These are phyloP conservation scores for Dioszegia hungarica DNA, from an alignment of 768 basidiomycete genomes.

Conservation along the genomic window DNA sequence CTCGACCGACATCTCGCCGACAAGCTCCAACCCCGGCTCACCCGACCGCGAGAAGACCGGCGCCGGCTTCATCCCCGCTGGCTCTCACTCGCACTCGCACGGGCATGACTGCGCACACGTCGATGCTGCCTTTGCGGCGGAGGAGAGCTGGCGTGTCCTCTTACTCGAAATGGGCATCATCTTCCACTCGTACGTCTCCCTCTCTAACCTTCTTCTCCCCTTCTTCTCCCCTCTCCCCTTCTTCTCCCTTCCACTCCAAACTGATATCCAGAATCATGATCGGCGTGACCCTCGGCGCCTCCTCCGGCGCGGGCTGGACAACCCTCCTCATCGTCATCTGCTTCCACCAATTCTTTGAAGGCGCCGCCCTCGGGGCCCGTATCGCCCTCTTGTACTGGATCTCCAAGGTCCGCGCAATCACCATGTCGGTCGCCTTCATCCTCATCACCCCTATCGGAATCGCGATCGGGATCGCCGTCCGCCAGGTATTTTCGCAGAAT, in stretches of 20 bases:
- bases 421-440: conserved; percentile 35
- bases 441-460: conserved; percentile 40
- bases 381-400: conserved; percentile 39
- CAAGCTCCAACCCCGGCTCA: conserved; percentile 1
- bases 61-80: neutral
- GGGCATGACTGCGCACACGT: conserved; percentile 10
- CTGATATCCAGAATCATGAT: conserved; percentile 48
- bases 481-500: conserved; percentile 39
- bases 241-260: neutral
- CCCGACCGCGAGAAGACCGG: conserved; percentile 1
- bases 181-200: conserved; percentile 40
- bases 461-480: conserved; percentile 46
- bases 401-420: conserved; percentile 17
- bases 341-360: conserved; percentile 42
- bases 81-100: neutral
- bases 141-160: conserved; percentile 41
- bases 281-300: conserved; percentile 39
- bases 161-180: conserved; percentile 45
- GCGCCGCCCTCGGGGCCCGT: conserved; percentile 28
- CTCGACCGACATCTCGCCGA: neutral
- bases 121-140: conserved; percentile 23
- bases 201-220: too few relatives aligned
- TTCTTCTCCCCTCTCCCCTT: too few relatives aligned
- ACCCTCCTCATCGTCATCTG: conserved; percentile 45
- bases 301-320: conserved; percentile 40